Percentiles rank a stretch among this genome's conserved stretches.
These are phyloP conservation scores for Heterobasidion occidentale DNA, from an alignment of 1,284 basidiomycete genomes.

Conservation along the genomic window DNA sequence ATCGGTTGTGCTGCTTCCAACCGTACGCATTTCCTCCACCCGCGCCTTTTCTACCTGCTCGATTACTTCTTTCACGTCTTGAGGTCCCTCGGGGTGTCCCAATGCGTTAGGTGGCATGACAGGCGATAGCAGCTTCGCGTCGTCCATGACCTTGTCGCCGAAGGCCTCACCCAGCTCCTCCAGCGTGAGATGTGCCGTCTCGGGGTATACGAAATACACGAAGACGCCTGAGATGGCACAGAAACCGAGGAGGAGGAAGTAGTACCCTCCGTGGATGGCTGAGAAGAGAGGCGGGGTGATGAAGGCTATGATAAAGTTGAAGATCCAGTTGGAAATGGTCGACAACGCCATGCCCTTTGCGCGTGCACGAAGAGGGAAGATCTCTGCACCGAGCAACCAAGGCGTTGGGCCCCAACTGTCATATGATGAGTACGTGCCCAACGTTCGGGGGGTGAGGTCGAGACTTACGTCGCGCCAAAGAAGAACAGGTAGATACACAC, in stretches of 20 bases:
- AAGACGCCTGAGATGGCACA: conserved; percentile 34
- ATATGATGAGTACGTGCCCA: not conserved
- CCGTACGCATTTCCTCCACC: not conserved
- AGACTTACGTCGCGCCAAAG: conserved; percentile 36
- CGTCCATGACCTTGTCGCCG: conserved; percentile 22
- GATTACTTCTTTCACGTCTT: not conserved
- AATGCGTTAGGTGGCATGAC: not conserved
- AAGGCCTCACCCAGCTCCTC: conserved; percentile 44
- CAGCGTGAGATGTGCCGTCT: conserved; percentile 35
- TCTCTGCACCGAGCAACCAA: conserved; percentile 52
- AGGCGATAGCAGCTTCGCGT: not conserved
- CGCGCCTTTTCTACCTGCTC: not conserved
- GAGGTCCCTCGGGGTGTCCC: too few relatives aligned
- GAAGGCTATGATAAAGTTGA: conserved; percentile 48
- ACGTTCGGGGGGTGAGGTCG: not conserved
- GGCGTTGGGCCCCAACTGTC: conserved; percentile 54
- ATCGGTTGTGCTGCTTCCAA: not conserved
- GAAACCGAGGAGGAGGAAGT: conserved; percentile 40
- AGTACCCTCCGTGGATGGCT: conserved; percentile 35
- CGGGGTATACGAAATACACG: conserved; percentile 39
- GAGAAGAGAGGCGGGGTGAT: conserved; percentile 42
- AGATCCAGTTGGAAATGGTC: conserved; percentile 51
- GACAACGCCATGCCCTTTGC: conserved; percentile 63
- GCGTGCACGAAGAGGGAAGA: conserved; percentile 62
- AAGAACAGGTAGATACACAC: conserved; percentile 35